Base-by-base conservation (phyloP, 2,329 filamentous ascomycete genomes). In the Pseudogymnoascus sp. region DNA sequence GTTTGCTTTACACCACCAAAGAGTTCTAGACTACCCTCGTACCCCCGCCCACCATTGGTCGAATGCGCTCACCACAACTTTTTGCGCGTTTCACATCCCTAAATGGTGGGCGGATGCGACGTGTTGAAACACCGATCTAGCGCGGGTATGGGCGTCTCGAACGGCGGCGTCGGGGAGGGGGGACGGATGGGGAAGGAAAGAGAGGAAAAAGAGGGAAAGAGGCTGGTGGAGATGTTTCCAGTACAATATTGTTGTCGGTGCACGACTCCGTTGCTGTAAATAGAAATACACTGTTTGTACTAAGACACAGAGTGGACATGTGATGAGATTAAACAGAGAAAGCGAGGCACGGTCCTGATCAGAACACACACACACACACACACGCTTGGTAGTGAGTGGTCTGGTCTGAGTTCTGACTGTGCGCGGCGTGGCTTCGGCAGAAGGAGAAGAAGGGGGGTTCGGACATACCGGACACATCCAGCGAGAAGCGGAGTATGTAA, bases 371-470 rank as follows among this genome's bases (percentile, higher is more conserved):
- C 26, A 29, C 26, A 31, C 29, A 8, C 29, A 31, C 29, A 1
- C 29, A 31, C 29, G 8, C 7, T 31, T 2, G 6, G 29, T 31
- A 8, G 6, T 21, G 21, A 21, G 21, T 21, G 21, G 29, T 31
- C 29, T 31, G 7, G 29, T 42, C 42, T 47, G 23, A 5, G 45
- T 51, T 54, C 47, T 31, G 47, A 29, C 47, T 54, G 47, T 31
- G 23, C n/a, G 47, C 47, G 47, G 47, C 47, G n/a, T 31, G 47
- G 47, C 47, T 54, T 54, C 47, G 47, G 47, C 47, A 54, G 47
- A 31, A 16, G 45, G 12, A 21, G 21, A 21, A 21, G 21, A 21
- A 21, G 21, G 21, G 21, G 26, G 14, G 14, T 31, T 31, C 47
- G 47, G 47, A 54, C 3, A 31, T 54, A 54, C 14, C 47, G 47